Percentiles rank a stretch among this genome's conserved stretches.
These are phyloP conservation scores for Neofusicoccum sp. DNA, from an alignment of 2,329 filamentous ascomycete species.

Conservation along the genomic window DNA sequence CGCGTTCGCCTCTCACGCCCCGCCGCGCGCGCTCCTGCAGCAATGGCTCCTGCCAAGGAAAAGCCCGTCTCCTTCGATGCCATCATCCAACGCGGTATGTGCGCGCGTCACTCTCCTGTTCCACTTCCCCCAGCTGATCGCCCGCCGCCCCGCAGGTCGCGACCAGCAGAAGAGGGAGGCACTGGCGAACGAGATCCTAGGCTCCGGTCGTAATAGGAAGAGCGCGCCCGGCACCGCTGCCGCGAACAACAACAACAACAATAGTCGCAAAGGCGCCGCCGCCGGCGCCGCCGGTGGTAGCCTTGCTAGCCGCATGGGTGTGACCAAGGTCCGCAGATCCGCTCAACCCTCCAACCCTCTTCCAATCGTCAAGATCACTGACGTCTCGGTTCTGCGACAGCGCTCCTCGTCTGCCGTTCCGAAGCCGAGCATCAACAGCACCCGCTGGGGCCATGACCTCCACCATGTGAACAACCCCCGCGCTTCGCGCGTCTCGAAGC, in stretches of 20 bases:
- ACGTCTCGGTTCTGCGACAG: constrained; percentile 25
- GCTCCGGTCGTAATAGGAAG: constrained; percentile 53
- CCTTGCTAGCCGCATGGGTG: constrained; percentile 69
- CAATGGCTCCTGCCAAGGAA: constrained; percentile 17
- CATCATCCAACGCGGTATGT: constrained; percentile 17
- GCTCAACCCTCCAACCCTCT: not conserved
- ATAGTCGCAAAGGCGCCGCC: constrained; percentile 46
- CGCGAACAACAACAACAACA: constrained; percentile 34
- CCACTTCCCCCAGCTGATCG: constrained; percentile 15
- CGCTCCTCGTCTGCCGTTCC: constrained; percentile 14
- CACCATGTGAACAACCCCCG: constrained; percentile 46
- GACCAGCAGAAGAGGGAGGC: constrained; percentile 69
- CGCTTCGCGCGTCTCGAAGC: constrained; percentile 32
- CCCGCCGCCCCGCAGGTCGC: constrained; percentile 39
- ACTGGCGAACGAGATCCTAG: constrained; percentile 71
- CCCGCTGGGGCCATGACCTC: constrained; percentile 71
- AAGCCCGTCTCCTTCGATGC: constrained; percentile 17
- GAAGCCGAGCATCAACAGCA: constrained; percentile 48
- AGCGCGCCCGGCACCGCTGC: constrained; percentile 54
- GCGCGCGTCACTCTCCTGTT: not conserved
- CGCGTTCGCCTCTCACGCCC: not conserved
- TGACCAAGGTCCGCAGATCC: constrained; percentile 61
- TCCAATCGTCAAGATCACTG: not conserved
- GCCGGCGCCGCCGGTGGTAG: not conserved
- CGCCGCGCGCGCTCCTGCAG: not conserved